phyloP scores from a whole-genome alignment of 2,329 filamentous ascomycete species.

The Ophiosphaerella herpotricha region DNA sequence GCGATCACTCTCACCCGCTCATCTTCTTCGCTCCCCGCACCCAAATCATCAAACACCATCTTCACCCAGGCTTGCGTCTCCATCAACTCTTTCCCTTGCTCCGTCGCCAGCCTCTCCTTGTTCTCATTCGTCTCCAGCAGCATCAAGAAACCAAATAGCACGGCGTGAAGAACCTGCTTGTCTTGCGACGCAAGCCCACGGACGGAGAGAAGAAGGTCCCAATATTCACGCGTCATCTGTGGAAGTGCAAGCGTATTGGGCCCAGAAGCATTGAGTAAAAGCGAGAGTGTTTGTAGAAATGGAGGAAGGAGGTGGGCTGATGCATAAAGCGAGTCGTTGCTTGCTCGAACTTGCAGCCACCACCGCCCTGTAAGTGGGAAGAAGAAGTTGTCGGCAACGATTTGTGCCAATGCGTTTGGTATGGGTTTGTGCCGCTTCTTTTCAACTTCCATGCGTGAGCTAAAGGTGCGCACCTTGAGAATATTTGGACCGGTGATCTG shows the following conservation, averaged over 20 bases:
- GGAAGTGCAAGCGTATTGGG: conserved; percentile 76
- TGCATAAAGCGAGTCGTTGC: conserved; percentile 64
- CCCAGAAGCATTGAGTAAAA: conserved; percentile 82
- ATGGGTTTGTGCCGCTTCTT: conserved; percentile 64
- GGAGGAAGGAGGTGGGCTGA: conserved; percentile 76
- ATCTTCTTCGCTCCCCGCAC: conserved; percentile 64
- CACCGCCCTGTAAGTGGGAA: conserved; percentile 83
- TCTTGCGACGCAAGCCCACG: conserved; percentile 60
- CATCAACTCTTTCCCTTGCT: conserved; percentile 75
- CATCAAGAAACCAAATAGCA: conserved; percentile 79
- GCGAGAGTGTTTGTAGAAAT: conserved; percentile 82
- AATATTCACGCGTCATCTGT: conserved; percentile 82
- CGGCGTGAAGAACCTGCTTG: conserved; percentile 69
- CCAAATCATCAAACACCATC: conserved; percentile 66
- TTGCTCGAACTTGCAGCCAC: conserved; percentile 64
- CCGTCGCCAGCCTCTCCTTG: conserved; percentile 71
- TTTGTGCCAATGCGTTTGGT: conserved; percentile 76
- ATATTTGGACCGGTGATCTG: conserved; percentile 76
- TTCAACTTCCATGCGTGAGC: conserved; percentile 71
- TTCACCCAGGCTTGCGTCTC: conserved; percentile 89
- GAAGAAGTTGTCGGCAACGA: conserved; percentile 81
- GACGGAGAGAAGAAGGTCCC: conserved; percentile 77
- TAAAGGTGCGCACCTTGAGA: conserved; percentile 89
- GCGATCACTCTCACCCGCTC: conserved; percentile 78
- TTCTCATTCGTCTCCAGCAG: conserved; percentile 82